Percentiles rank a stretch among this genome's conserved stretches.
These are phyloP conservation scores for Plantago major DNA, from an alignment of 257 asterid genomes.

Conservation along the genomic window DNA sequence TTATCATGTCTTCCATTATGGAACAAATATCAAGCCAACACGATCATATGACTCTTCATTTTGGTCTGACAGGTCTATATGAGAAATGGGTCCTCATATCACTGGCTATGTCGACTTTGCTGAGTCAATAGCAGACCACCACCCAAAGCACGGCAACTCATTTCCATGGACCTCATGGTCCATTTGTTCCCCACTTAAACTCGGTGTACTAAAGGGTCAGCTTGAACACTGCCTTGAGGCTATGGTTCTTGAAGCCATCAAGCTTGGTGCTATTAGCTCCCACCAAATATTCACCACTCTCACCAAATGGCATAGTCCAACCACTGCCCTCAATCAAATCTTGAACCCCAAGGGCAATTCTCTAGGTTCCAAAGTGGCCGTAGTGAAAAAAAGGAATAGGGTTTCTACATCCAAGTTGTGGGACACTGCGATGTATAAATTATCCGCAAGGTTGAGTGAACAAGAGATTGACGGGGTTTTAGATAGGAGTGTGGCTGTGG, in stretches of 20 bases:
- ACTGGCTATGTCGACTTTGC: conserved; percentile 92
- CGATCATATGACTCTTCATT: conserved; percentile 12
- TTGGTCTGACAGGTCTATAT: conserved; percentile 52
- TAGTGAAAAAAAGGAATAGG: conserved; percentile 31
- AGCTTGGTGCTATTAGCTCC: conserved; percentile 77
- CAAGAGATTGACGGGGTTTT: conserved; percentile 45
- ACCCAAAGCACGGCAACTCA: conserved; percentile 81
- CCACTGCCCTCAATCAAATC: conserved; percentile 64
- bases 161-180: conserved; percentile 93
- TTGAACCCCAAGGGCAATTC: conserved; percentile 23
- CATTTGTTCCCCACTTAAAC: conserved; percentile 53
- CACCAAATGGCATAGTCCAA: conserved; percentile 83
- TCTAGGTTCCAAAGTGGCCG: conserved; percentile 24
- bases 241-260: conserved; percentile 62
- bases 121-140: conserved; percentile 63
- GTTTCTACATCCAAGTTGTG: conserved; percentile 53
- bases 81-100: conserved; percentile 89
- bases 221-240: conserved; percentile 79
- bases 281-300: conserved; percentile 74
- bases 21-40: neutral
- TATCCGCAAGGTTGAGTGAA: conserved; percentile 49
- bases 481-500: conserved; percentile 34
- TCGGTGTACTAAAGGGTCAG: conserved; percentile 43
- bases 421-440: conserved; percentile 72
- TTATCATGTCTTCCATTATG: too few species aligned